Evolutionary conservation across 768 basidiomycete species (phyloP).

Genomic region (Pleurotus djamor): DNA sequence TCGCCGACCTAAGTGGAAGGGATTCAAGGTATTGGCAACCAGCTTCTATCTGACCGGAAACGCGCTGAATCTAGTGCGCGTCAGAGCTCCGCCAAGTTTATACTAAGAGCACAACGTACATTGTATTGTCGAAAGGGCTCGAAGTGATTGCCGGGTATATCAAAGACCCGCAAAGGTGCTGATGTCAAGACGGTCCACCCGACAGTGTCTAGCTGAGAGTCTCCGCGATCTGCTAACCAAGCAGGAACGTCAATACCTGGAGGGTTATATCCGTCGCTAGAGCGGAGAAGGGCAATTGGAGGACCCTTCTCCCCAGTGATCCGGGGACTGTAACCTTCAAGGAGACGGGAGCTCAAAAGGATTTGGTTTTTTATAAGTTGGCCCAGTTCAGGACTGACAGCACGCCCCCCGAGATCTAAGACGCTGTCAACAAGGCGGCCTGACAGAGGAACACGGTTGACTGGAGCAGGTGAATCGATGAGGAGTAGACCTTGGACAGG

Average conservation of each 20-base stretch:
- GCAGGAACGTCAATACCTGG: conserved; percentile 33
- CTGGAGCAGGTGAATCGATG: conserved; percentile 66
- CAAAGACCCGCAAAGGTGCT: conserved; percentile 35
- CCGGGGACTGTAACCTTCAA: conserved; percentile 44
- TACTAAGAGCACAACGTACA: conserved; percentile 31
- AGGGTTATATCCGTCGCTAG: conserved; percentile 40
- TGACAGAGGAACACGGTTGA: conserved; percentile 48
- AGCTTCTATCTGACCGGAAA: conserved; percentile 27
- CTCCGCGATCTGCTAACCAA: conserved; percentile 51
- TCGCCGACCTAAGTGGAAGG: neutral
- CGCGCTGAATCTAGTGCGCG: conserved; percentile 20
- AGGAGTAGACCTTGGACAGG: conserved; percentile 56
- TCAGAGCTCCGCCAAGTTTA: neutral
- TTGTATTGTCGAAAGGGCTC: conserved; percentile 47
- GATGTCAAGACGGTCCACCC: conserved; percentile 50
- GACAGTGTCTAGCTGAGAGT: conserved; percentile 23
- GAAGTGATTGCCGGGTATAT: conserved; percentile 71
- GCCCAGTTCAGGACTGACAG: conserved; percentile 24
- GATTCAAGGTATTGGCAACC: conserved; percentile 19
- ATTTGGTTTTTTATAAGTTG: conserved; percentile 47
- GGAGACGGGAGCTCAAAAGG: conserved; percentile 40
- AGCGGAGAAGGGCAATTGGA: conserved; percentile 52
- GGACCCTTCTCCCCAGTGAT: conserved; percentile 19
- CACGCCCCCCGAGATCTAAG: conserved; percentile 27
- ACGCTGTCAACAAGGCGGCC: conserved; percentile 45